These are phyloP conservation scores for Salix koriyanagi DNA, from an alignment of 345 rosid genomes.

Conservation along the genomic window DNA sequence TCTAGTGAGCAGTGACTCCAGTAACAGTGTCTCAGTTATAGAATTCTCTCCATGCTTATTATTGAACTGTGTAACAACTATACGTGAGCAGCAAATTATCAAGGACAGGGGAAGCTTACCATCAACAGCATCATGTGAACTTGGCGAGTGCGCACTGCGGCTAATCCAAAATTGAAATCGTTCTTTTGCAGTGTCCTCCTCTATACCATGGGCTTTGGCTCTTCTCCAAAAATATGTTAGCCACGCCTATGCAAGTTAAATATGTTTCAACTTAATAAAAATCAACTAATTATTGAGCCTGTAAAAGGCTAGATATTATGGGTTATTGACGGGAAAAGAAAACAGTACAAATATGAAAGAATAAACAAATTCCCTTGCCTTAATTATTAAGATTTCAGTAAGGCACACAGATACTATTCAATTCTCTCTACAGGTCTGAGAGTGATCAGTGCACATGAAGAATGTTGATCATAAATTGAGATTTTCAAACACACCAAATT, in stretches of 20 bases:
- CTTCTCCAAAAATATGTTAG: slow-evolving; percentile 32
- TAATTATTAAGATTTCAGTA: background rate
- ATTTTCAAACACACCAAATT: background rate
- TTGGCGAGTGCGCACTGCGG: slow-evolving; percentile 30
- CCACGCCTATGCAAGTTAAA: slow-evolving; percentile 23
- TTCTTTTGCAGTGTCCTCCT: slow-evolving; percentile 27
- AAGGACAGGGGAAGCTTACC: slow-evolving; percentile 14
- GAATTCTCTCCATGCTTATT: background rate
- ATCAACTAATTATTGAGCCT: background rate
- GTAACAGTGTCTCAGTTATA: background rate
- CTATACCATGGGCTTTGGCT: slow-evolving; percentile 29
- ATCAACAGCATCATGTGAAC: slow-evolving; percentile 31
- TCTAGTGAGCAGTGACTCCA: background rate
- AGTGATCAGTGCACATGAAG: background rate
- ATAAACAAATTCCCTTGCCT: background rate
- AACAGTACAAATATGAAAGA: background rate
- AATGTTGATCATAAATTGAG: background rate
- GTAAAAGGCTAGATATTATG: background rate
- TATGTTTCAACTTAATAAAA: background rate
- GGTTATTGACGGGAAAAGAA: background rate
- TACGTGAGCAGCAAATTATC: background rate
- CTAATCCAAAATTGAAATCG: slow-evolving; percentile 31
- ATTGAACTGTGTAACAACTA: background rate
- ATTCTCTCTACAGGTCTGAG: background rate
- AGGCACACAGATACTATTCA: background rate